These are phyloP conservation scores for Daldinia sp. DNA, from an alignment of 2,329 filamentous ascomycete genomes.

Conservation along the genomic window DNA sequence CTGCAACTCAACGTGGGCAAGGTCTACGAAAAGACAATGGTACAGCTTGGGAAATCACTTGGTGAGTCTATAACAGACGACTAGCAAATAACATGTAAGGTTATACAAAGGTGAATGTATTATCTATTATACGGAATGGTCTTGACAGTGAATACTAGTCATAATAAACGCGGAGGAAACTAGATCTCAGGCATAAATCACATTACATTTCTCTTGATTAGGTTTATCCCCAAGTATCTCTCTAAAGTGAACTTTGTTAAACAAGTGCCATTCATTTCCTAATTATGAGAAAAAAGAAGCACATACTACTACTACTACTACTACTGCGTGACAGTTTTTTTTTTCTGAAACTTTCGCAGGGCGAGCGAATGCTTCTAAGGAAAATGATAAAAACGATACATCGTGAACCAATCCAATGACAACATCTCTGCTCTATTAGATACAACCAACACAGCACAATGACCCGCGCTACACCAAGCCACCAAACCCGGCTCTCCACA, in stretches of 20 bases:
- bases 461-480: slow-evolving; percentile 26
- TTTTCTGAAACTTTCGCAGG: slow-evolving; percentile 7
- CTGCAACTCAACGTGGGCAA: slow-evolving; percentile 77
- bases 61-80: slow-evolving; percentile 52
- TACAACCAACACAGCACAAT: slow-evolving; percentile 33
- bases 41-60: slow-evolving; percentile 77
- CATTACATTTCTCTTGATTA: not conserved
- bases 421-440: slow-evolving; percentile 38
- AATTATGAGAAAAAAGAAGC: not conserved
- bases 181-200: not conserved
- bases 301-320: not conserved
- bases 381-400: slow-evolving; percentile 19
- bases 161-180: not conserved
- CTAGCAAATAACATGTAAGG: not conserved
- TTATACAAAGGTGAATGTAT: not conserved
- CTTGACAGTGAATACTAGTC: not conserved
- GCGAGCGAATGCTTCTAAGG: slow-evolving; percentile 24
- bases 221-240: not conserved
- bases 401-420: not conserved
- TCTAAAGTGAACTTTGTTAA: not conserved
- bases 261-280: not conserved
- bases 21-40: slow-evolving; percentile 84
- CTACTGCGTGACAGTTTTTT: not conserved
- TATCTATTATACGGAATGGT: not conserved
- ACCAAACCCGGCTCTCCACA: not conserved